phyloP scores from a whole-genome alignment of 1,284 basidiomycete species.

The Coniophora puteana region DNA sequence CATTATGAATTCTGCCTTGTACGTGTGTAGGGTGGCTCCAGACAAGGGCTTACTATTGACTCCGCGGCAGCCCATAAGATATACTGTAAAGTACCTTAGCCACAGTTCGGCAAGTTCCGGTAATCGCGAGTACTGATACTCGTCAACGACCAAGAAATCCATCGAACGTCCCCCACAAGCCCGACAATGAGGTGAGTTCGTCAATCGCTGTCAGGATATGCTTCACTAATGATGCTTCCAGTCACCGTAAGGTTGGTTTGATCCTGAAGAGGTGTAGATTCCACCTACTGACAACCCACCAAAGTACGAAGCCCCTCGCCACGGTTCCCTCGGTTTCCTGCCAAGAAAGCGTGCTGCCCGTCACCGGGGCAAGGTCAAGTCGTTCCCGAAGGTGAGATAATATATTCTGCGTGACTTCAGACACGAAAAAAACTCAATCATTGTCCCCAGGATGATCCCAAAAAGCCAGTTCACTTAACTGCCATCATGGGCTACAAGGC shows the following conservation, averaged over 20 bases:
- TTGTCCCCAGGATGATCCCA: slow-evolving; percentile 87
- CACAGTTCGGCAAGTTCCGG: slow-evolving; percentile 27
- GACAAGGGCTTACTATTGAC: too few species aligned
- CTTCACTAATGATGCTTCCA: slow-evolving; percentile 16
- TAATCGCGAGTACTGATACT: slow-evolving; percentile 4
- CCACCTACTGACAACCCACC: slow-evolving; percentile 10
- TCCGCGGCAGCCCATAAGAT: too few species aligned
- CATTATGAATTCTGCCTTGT: too few species aligned
- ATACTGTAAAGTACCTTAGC: slow-evolving; percentile 29
- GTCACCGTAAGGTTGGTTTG: slow-evolving; percentile 62
- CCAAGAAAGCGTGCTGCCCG: slow-evolving; percentile 94
- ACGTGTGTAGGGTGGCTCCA: too few species aligned
- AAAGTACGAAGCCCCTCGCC: slow-evolving; percentile 93
- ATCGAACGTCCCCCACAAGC: slow-evolving; percentile 12
- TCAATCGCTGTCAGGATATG: neutral
- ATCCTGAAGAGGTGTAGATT: slow-evolving; percentile 9
- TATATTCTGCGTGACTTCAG: neutral
- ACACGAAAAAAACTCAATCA: slow-evolving; percentile 7
- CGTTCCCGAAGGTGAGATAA: slow-evolving; percentile 84
- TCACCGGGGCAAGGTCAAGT: slow-evolving; percentile 97
- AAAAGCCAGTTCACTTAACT: slow-evolving; percentile 99
- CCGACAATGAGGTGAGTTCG: slow-evolving; percentile 26
- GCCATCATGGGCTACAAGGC: slow-evolving; percentile 99
- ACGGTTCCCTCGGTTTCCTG: slow-evolving; percentile 91
- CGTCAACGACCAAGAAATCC: slow-evolving; percentile 1